Conservation (phyloP, 2,329 filamentous ascomycete genomes). For the Penicillium brasilianum region DNA sequence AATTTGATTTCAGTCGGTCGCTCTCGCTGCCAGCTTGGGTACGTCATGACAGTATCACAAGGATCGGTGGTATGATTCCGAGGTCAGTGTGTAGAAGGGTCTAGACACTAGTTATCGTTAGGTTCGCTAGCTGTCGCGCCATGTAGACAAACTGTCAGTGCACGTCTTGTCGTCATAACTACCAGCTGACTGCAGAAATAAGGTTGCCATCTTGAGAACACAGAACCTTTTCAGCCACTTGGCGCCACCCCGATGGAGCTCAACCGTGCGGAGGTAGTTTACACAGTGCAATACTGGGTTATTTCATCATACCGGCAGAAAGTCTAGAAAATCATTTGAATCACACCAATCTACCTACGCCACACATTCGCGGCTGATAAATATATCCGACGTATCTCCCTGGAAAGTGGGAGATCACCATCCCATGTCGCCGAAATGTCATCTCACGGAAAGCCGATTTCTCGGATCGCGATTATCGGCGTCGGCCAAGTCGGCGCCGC, state of each 20-base stretch:
- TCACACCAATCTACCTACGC: not conserved
- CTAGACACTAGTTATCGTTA: too few relatives aligned
- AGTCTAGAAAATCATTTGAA: not conserved
- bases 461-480: conserved; percentile 56
- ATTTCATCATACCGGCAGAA: not conserved
- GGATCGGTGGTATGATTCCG: too few relatives aligned
- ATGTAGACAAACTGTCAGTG: too few relatives aligned
- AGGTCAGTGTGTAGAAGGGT: too few relatives aligned
- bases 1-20: too few relatives aligned
- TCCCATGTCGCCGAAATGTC: not conserved
- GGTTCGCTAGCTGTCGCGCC: too few relatives aligned
- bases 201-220: not conserved
- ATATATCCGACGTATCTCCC: not conserved
- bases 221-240: not conserved
- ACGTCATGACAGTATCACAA: too few relatives aligned
- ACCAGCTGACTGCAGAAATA: too few relatives aligned
- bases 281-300: not conserved
- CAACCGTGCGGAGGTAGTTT: not conserved
- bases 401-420: not conserved
- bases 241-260: not conserved
- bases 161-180: too few relatives aligned
- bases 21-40: too few relatives aligned
- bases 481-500: conserved; percentile 47
- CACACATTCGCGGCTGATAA: not conserved
- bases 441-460: conserved; percentile 1